Conservation (phyloP, 1,284 basidiomycete species). For the Cronartium quercuum region DNA sequence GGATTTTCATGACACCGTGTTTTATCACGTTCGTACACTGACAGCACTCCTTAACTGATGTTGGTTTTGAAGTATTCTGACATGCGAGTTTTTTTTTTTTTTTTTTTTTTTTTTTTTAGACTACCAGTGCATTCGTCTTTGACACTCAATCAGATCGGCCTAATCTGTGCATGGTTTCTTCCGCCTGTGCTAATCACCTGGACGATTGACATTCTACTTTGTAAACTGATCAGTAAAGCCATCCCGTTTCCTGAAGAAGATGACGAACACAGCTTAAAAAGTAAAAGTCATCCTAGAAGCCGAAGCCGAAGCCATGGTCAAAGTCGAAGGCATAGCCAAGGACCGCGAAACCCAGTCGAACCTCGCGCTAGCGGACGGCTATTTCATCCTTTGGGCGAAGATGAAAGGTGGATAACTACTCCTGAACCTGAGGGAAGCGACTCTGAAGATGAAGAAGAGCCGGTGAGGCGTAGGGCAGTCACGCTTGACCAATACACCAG, state of each 20-base stretch:
- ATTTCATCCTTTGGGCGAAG: not conserved
- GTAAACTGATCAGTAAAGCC: not conserved
- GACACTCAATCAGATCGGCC: not conserved
- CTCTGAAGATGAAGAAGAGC: not conserved
- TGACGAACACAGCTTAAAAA: not conserved
- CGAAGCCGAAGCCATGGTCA: not conserved
- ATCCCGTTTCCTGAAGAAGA: constrained; percentile 1
- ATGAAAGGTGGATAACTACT: constrained; percentile 12
- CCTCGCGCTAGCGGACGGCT: not conserved
- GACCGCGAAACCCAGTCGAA: not conserved
- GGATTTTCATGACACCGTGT: constrained; percentile 4
- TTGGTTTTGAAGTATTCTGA: not conserved
- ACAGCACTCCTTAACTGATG: not conserved
- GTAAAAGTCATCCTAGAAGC: not conserved
- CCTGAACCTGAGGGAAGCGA: not conserved
- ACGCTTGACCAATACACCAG: not conserved
- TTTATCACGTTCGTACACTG: not conserved
- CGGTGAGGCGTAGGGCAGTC: not conserved
- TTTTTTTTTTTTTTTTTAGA: not conserved
- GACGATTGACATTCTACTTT: constrained; percentile 5
- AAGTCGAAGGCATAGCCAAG: not conserved
- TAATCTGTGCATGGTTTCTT: constrained; percentile 6
- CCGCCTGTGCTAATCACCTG: constrained; percentile 9
- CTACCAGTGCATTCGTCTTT: not conserved
- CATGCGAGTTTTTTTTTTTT: not conserved